Base-by-base conservation (phyloP, 352 stramenopile genomes). In the Phytophthora vignae region DNA sequence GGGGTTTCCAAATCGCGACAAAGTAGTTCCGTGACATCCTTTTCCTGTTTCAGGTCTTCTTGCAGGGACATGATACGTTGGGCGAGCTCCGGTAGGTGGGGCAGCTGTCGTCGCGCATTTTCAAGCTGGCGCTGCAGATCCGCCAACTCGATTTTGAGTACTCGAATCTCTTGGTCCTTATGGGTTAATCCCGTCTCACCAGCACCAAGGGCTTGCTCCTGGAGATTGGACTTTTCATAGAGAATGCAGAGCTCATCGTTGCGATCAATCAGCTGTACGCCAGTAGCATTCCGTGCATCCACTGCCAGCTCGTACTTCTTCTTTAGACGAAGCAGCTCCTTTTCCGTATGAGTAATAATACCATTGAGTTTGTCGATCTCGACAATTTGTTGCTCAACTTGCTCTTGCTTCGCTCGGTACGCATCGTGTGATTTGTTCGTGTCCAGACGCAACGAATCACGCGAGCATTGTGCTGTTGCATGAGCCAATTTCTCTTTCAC, bases 161-260 rank as follows among this genome's bases (percentile, higher is more conserved):
- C 63, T 84, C 87, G 42, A 79, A 97, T 71, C 48, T 95, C 40
- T 66, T 95, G 55, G 64, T 98, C 92, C 55, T 93, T 94, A 38
- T 82, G 82, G 14, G 82, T 84, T 52, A 98, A 74, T 5, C 80
- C 90, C 7, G 95, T 71, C 64, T 98, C 90, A 40, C 94, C 93
- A 25, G 88, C 79, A 48, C 83, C 90, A 2, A 98, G 68, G 2
- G 90, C 91, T 27, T 93, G 82, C 61, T 98, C 92, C 60, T 98
- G 90, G 4, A 98, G 64, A 74, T 98, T 98, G 3, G 87, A 69
- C 71, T 98, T 97, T 66, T 98, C 96, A 71, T 98, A 98, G 48
- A 99, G 69, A 65, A 98, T 97, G 61, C 95, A 98, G 8, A 99
- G 82, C 78, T 99, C 95, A 73, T 99, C 94, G 73, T 99, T 98